A percentile compares a stretch with the other conserved stretches of the same genome.
These are phyloP conservation scores for Pseudogymnoascus sp. DNA, from an alignment of 2,329 filamentous ascomycete genomes.

Conservation along the genomic window DNA sequence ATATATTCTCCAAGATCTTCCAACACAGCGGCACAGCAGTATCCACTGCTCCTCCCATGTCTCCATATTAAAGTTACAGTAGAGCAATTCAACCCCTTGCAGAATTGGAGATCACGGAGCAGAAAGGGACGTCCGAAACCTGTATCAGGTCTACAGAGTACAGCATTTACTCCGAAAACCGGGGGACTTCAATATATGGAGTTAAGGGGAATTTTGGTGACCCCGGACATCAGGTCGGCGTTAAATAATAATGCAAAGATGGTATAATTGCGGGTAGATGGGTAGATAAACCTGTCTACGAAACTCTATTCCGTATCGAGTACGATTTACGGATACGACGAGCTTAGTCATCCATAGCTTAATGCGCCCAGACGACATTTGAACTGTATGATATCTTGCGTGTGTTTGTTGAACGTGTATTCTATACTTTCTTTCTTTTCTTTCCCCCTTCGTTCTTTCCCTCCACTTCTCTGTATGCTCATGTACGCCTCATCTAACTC, in stretches of 20 bases:
- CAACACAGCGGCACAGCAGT: neutral
- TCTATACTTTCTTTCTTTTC: too few relatives aligned
- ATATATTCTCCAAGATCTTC: neutral
- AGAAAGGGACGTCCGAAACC: neutral
- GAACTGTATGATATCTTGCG: neutral
- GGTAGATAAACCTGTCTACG: neutral
- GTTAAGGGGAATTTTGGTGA: constrained; percentile 6
- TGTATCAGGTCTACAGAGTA: neutral
- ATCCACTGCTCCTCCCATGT: neutral
- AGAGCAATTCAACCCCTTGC: neutral
- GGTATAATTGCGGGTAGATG: constrained; percentile 1
- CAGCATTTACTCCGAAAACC: neutral
- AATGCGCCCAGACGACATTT: neutral
- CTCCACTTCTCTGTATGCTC: neutral
- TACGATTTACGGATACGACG: neutral
- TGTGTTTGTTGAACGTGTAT: neutral
- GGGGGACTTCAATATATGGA: neutral
- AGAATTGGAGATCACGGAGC: neutral
- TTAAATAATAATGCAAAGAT: constrained; percentile 1
- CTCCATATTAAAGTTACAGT: neutral
- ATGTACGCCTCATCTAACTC: neutral
- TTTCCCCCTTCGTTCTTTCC: neutral
- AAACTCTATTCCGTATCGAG: neutral
- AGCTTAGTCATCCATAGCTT: neutral
- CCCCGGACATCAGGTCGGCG: neutral